Evolutionary conservation across 768 basidiomycete species (phyloP).

Genomic region (Tulasnella sp.): DNA sequence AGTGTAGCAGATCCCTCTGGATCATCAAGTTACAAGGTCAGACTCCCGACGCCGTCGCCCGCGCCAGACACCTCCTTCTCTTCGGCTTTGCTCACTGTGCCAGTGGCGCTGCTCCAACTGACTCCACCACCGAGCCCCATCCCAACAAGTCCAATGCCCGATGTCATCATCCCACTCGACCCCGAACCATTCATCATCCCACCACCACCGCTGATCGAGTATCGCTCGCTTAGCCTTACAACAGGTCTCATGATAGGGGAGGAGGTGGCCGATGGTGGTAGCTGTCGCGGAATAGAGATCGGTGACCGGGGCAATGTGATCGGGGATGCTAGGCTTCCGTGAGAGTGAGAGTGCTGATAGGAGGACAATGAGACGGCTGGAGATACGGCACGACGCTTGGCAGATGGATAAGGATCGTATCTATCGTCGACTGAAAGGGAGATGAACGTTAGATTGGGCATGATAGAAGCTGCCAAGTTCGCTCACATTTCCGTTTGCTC

Average conservation of each 20-base stretch:
- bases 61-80: constrained; percentile 14
- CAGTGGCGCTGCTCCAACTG: neutral
- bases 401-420: constrained; percentile 17
- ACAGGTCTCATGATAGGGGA: constrained; percentile 16
- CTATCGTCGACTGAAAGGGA: constrained; percentile 13
- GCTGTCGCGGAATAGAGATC: constrained; percentile 5
- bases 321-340: constrained; percentile 5
- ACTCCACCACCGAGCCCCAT: neutral
- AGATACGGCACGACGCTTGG: constrained; percentile 18
- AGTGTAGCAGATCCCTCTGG: too few species aligned
- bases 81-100: constrained; percentile 1
- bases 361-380: constrained; percentile 16
- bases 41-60: constrained; percentile 13
- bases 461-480: neutral
- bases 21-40: neutral
- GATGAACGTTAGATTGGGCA: too few species aligned
- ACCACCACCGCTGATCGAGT: neutral
- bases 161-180: neutral
- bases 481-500: constrained; percentile 17
- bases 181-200: neutral
- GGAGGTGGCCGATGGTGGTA: constrained; percentile 11
- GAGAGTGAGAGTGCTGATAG: constrained; percentile 3
- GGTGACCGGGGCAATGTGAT: constrained; percentile 10
- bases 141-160: constrained; percentile 8
- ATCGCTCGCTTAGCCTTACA: neutral